Percentiles rank a stretch among this genome's conserved stretches.
Conservation (phyloP, 2,329 filamentous ascomycete genomes). For the Claviceps digitariae region DNA sequence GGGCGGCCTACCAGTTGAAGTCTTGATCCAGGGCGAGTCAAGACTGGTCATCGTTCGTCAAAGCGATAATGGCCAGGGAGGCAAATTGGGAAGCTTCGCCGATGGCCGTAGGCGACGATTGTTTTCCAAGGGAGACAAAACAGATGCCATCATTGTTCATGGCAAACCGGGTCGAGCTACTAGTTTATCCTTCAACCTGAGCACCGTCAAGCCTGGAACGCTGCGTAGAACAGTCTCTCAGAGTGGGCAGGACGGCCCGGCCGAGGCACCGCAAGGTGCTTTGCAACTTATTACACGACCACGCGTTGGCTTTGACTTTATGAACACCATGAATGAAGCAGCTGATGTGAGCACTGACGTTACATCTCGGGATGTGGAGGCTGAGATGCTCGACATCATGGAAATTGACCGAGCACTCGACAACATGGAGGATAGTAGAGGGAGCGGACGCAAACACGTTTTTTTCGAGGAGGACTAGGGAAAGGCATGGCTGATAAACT, state of each 20-base stretch:
- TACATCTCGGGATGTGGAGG: slow-evolving; percentile 39
- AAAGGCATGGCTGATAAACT: slow-evolving; percentile 1
- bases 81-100: slow-evolving; percentile 26
- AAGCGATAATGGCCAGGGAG: slow-evolving; percentile 33
- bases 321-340: slow-evolving; percentile 35
- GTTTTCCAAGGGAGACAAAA: slow-evolving; percentile 26
- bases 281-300: slow-evolving; percentile 17
- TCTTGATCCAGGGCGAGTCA: slow-evolving; percentile 41
- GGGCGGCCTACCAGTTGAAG: slow-evolving; percentile 33
- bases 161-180: slow-evolving; percentile 25
- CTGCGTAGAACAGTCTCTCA: slow-evolving; percentile 18
- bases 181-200: slow-evolving; percentile 37
- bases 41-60: slow-evolving; percentile 41
- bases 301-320: slow-evolving; percentile 34
- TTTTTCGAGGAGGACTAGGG: slow-evolving; percentile 32
- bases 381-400: slow-evolving; percentile 51
- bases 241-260: slow-evolving; percentile 14
- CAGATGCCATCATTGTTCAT: slow-evolving; percentile 42
- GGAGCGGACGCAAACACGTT: slow-evolving; percentile 35
- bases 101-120: slow-evolving; percentile 20
- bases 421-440: slow-evolving; percentile 36
- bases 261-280: slow-evolving; percentile 9
- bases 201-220: slow-evolving; percentile 27
- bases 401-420: slow-evolving; percentile 49
- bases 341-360: slow-evolving; percentile 38